Percentiles rank a stretch among this genome's conserved stretches.
These are phyloP conservation scores for Pythium vanterpoolii DNA, from an alignment of 352 stramenopile species.

Conservation along the genomic window DNA sequence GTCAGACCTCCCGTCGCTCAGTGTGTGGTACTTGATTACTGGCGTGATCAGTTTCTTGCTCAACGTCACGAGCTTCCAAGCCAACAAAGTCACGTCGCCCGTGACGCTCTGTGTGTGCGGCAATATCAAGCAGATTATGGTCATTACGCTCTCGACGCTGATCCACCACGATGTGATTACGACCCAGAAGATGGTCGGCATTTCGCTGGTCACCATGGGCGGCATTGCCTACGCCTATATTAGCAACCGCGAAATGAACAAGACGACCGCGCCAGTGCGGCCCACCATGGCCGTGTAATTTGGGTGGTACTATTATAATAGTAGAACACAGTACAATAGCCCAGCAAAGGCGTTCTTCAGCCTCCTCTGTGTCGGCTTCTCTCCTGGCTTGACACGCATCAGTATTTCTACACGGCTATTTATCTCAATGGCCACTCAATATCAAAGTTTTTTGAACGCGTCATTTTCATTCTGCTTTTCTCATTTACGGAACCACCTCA, in stretches of 20 bases:
- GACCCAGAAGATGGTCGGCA: constrained; percentile 63
- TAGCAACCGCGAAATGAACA: constrained; percentile 72
- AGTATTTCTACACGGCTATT: background rate
- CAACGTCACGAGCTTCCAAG: constrained; percentile 93
- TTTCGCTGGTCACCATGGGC: constrained; percentile 63
- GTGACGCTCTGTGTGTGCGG: constrained; percentile 92
- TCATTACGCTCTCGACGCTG: constrained; percentile 77
- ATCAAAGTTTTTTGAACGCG: background rate
- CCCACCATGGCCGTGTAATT: constrained; percentile 2
- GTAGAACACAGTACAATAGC: background rate
- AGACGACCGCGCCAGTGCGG: constrained; percentile 33
- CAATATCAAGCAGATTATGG: constrained; percentile 94
- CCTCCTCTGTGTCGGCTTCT: background rate
- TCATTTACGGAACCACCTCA: too few species aligned
- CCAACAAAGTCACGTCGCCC: constrained; percentile 94
- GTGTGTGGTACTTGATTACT: constrained; percentile 81
- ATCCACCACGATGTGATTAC: constrained; percentile 76
- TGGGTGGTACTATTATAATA: background rate
- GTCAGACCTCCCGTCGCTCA: constrained; percentile 52
- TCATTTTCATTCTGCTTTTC: background rate
- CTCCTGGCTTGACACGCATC: background rate
- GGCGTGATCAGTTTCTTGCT: constrained; percentile 91
- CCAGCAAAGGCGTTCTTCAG: background rate
- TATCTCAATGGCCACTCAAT: background rate
- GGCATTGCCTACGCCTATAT: constrained; percentile 75